phyloP scores from a whole-genome alignment of 495 filamentous ascomycete genomes.

The Hyaloscypha variabilis region DNA sequence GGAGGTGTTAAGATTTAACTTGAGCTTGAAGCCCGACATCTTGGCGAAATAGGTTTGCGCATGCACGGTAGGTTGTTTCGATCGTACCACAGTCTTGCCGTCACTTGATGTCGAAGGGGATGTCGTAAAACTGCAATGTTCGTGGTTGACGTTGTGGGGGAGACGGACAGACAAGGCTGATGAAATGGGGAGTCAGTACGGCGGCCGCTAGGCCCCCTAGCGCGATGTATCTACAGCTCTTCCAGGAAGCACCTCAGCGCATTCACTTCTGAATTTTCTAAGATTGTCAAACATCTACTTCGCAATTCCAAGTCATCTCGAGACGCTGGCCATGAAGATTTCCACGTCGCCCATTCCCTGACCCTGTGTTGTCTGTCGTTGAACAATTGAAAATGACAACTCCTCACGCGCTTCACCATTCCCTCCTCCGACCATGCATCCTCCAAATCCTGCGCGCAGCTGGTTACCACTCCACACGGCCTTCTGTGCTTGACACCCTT shows the following conservation, averaged over 20 bases:
- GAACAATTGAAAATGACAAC: constrained; percentile 38
- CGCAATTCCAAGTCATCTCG: neutral
- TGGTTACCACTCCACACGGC: constrained; percentile 76
- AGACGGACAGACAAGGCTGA: neutral
- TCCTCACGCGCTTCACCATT: constrained; percentile 61
- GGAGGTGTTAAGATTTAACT: constrained; percentile 34
- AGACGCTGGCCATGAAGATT: constrained; percentile 25
- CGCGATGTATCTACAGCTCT: neutral
- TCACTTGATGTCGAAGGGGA: too few species aligned
- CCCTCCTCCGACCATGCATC: constrained; percentile 78
- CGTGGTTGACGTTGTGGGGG: neutral
- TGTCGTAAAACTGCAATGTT: neutral
- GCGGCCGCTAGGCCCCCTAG: neutral
- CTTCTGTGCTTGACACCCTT: constrained; percentile 76
- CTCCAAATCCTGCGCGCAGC: constrained; percentile 86
- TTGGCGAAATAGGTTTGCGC: constrained; percentile 3
- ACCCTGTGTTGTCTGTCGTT: constrained; percentile 12
- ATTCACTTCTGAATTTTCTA: constrained; percentile 1
- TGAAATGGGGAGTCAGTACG: neutral
- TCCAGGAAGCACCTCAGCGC: neutral
- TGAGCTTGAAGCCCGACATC: constrained; percentile 34
- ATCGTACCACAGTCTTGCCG: neutral
- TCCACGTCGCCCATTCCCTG: constrained; percentile 17
- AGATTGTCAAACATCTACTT: constrained; percentile 2
- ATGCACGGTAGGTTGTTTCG: neutral